phyloP scores from a whole-genome alignment of 805 yeast genomes.

The Schwanniomyces occidentalis region DNA sequence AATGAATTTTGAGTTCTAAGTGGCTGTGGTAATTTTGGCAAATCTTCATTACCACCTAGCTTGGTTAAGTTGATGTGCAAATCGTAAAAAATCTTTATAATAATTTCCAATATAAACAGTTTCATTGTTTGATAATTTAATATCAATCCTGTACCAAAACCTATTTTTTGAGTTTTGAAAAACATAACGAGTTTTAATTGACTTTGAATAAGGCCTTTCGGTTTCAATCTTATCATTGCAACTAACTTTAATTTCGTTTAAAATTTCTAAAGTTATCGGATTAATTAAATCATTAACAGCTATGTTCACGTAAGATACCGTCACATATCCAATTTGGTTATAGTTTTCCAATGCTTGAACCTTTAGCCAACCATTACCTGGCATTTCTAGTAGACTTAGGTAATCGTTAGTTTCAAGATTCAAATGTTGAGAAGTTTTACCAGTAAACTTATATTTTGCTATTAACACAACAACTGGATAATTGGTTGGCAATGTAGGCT shows the following conservation, averaged over 20 bases:
- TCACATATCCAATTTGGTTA: constrained; percentile 30
- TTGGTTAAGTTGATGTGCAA: constrained; percentile 22
- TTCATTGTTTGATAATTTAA: constrained; percentile 17
- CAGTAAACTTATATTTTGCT: constrained; percentile 32
- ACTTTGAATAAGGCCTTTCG: constrained; percentile 16
- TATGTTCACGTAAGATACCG: constrained; percentile 41
- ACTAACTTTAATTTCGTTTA: constrained; percentile 17
- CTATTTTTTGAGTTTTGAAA: constrained; percentile 22
- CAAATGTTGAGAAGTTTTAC: constrained; percentile 28
- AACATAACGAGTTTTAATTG: constrained; percentile 13
- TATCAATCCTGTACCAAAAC: constrained; percentile 35
- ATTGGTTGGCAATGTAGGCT: constrained; percentile 11
- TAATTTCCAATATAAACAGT: constrained; percentile 25
- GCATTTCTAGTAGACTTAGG: constrained; percentile 31
- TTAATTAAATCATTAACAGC: constrained; percentile 36
- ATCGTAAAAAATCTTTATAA: constrained; percentile 38
- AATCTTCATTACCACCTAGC: constrained; percentile 3
- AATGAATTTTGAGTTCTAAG: constrained; percentile 9
- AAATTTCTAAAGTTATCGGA: constrained; percentile 35
- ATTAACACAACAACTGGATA: constrained; percentile 25
- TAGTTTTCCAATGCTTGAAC: constrained; percentile 28
- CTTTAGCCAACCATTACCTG: constrained; percentile 42
- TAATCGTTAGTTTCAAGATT: constrained; percentile 26
- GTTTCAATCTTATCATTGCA: constrained; percentile 2
- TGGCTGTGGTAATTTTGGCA: constrained; percentile 36